Base-by-base conservation (phyloP, 768 basidiomycete species). In the Macrolepiota dolichaula region DNA sequence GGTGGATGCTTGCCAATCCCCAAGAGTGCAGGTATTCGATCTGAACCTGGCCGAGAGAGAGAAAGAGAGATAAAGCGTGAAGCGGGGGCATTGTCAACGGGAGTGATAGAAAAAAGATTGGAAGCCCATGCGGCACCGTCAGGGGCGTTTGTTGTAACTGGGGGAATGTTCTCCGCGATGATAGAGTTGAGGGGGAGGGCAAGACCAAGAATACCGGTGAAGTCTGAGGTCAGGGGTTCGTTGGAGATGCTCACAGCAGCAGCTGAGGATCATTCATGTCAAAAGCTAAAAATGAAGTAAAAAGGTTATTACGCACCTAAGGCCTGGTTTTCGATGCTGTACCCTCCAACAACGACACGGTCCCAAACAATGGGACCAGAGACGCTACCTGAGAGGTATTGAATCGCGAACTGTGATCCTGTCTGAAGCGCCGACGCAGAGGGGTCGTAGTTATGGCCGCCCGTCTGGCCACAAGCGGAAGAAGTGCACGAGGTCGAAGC, bases 361-460 rank as follows among this genome's bases (percentile, higher is more conserved):
- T 93, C 91, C 88, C 88, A 91, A 0, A 87, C 82, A 27, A 93
- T 77, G 11, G 86, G 83, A 0, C 91, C 91, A 1, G 65, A 67
- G 27, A 84, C 86, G 6, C 69, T 61, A 15, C 91, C 91, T 9
- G 77, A 70, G 2, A 91, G 78, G 67, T 92, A 92, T 7, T 69
- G 64, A 46, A 92, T 85, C 4, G 55, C 60, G 57, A 91, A 85
- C 1, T 69, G 47, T 12, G 64, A 42, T 7, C 72, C 77, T 0
- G 88, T 84, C 0, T 74, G 58, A 0, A 63, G 72, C 1, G 86
- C 79, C 1, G 77, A 75, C n/a, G 44, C 29, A 9, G 52, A 47
- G 1, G 89, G 80, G 61, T 91, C 79, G 68, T 91, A 93, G 2
- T 79, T 70, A 9, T 75, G 75, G 17, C 81, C 81, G 36, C 68